Evolutionary conservation across 164 flowering plant genomes (phyloP).

Genomic region (Euptelea pleiosperma): DNA sequence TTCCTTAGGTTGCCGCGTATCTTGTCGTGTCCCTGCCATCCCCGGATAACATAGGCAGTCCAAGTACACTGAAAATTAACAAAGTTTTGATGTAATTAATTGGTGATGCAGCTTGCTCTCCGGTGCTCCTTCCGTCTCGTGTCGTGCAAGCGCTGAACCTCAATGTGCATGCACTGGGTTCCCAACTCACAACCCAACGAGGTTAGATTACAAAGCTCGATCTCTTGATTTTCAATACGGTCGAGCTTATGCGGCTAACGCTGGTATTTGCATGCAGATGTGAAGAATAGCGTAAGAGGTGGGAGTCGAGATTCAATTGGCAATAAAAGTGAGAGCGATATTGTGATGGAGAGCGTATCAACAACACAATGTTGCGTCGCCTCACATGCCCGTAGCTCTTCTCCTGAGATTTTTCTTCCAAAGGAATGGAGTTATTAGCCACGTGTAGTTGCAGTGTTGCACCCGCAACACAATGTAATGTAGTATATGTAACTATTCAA

Average conservation of each 20-base stretch:
- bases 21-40: not conserved
- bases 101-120: constrained; percentile 68
- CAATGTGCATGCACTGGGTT: constrained; percentile 59
- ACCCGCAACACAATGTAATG: too few relatives aligned
- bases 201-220: constrained; percentile 24
- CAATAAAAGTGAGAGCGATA: constrained; percentile 22
- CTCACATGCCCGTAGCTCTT: constrained; percentile 24
- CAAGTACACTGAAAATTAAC: not conserved
- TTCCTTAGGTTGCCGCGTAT: not conserved
- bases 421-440: constrained; percentile 88
- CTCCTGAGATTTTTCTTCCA: constrained; percentile 68
- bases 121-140: constrained; percentile 70
- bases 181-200: constrained; percentile 39
- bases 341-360: not conserved
- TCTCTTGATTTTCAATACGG: not conserved
- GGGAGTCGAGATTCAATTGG: constrained; percentile 6
- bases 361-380: constrained; percentile 4
- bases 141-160: constrained; percentile 85
- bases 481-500: too few relatives aligned
- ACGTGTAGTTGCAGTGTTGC: too few relatives aligned
- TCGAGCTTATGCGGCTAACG: too few relatives aligned
- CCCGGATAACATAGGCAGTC: not conserved
- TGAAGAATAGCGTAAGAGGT: constrained; percentile 11
- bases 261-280: constrained; percentile 26
- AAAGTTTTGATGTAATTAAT: too few relatives aligned